A percentile compares a stretch with the other conserved stretches of the same genome.
Conservation (phyloP, 1,284 basidiomycete genomes). For the Moesziomyces sp. region DNA sequence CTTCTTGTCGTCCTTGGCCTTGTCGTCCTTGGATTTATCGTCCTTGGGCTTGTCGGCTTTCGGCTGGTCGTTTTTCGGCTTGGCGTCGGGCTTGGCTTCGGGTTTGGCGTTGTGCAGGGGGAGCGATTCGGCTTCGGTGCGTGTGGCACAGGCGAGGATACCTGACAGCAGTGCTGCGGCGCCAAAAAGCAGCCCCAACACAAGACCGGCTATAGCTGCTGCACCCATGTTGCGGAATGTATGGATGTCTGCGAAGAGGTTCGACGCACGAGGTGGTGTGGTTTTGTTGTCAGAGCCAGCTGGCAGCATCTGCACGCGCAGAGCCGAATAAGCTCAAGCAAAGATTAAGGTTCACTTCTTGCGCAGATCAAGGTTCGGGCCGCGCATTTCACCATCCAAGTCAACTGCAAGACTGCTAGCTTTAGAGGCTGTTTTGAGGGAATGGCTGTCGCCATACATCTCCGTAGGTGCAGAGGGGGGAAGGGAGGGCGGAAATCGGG, state of each 20-base stretch:
- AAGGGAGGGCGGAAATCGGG: constrained; percentile 3
- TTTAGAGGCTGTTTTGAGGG: too few species aligned
- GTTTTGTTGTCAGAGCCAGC: too few species aligned
- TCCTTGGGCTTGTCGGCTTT: background rate
- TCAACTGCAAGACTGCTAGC: too few species aligned
- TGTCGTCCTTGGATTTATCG: background rate
- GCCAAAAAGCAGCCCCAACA: constrained; percentile 25
- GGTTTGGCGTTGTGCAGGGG: constrained; percentile 19
- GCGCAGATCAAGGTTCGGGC: too few species aligned
- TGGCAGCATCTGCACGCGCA: too few species aligned
- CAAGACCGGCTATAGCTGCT: constrained; percentile 29
- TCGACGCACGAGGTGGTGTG: too few species aligned
- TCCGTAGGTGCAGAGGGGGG: too few species aligned
- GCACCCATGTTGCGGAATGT: constrained; percentile 14
- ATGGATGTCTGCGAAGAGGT: too few species aligned
- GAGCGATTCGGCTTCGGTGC: constrained; percentile 20
- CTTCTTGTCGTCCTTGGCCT: background rate
- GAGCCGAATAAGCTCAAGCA: too few species aligned
- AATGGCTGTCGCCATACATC: too few species aligned
- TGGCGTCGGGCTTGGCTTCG: background rate
- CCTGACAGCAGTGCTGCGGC: constrained; percentile 22
- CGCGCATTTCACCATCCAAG: too few species aligned
- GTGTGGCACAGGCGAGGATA: constrained; percentile 22
- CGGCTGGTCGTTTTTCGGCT: background rate
- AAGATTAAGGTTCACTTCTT: too few species aligned